Evolutionary conservation across 1,284 basidiomycete species (phyloP), one percentile per base, ranked within the genome.

Genomic region (Crucibulum parvulum): DNA sequence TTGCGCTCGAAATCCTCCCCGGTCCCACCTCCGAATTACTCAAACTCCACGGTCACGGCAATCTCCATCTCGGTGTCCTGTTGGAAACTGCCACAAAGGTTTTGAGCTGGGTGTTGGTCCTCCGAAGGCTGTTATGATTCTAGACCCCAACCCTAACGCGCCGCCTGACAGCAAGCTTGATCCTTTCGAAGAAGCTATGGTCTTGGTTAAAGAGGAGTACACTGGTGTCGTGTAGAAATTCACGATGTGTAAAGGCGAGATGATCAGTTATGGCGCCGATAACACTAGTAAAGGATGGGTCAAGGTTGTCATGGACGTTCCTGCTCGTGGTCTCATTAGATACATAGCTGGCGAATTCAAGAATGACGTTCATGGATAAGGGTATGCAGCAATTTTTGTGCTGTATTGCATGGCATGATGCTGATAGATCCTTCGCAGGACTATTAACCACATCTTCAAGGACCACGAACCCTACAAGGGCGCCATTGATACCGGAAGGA

Each of bases 291-390:
- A 80, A 48, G 81, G 80, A 9, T 82, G 76, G 75, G 75, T 81
- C 6, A 76, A 72, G 53, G 77, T 83, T 31, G 74, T 81, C 13
- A 80, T 82, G 78, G 78, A 82, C 37, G 76, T 82, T 18, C 81
- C 81, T 37, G 77, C 80, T 4, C 64, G 81, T 24, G 80, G 81
- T 0, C 67, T 83, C 38, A 81, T 83, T 69, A 81, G 81, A 2
- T 83, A 82, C 59, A 79, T 83, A 77, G 78, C 81, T 46, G 81
- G 80, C 35, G 81, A 83, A 63, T 82, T 83, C 59, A 79, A 78
- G 65, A 82, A 82, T 53, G 81, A 83, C 62, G 80, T 81, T 47
- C 81, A 82, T 67, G 81, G 80, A 16, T 75, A 83, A 67, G 81
- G 81, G 78, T 79, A 41, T 13, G 73, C 61, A 11, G 15, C 36